Base-by-base conservation (phyloP, 805 yeast genomes). In the Candida pseudofarinosa region DNA sequence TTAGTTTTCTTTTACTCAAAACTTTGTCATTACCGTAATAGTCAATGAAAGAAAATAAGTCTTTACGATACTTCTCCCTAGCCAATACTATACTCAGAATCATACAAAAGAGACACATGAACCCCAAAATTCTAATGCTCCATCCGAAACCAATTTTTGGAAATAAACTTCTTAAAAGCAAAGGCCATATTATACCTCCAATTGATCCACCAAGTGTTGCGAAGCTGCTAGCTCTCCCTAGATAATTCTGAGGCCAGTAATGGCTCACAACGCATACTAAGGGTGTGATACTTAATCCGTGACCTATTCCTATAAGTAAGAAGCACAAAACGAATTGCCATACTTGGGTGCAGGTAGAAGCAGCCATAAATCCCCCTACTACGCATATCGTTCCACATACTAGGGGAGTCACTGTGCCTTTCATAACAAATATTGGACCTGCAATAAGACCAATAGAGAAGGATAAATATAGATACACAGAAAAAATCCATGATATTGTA, bases 291-390 rank as follows among this genome's bases (percentile, higher is more conserved):
- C 82, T 67, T 28, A 81, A 62, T 1, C 84, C 84, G 31, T 77
- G 71, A 0, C 86, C 88, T 3, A 74, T 46, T 3, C 88, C 89
- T 33, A 73, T 62, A 17, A 75, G 65, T 1, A 83, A 48, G 53
- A 83, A 79, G 23, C 83, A 68, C 18, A 83, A 56, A 14, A 84
- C 70, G 51, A 83, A 84, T 44, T 83, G 86, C 65, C 76, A 81
- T 6, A 79, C 68, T 3, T 69, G 52, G 1, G 62, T 65, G 54
- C 83, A 73, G 44, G 66, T 71, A n/a, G 83, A 83, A 17, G 79
- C 67, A 1, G 80, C 79, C 58, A 83, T 63, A 16, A 81, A 58
- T 0, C 84, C 83, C 3, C 59, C 62, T 40, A 73, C 70, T 4
- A 71, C 63, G 10, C 77, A 53, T 0, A 63, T 33, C 0, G 79